A percentile compares a stretch with the other conserved stretches of the same genome.
These are phyloP conservation scores for Arthrobotrys megalospora DNA, from an alignment of 2,329 filamentous ascomycete genomes.

Conservation along the genomic window DNA sequence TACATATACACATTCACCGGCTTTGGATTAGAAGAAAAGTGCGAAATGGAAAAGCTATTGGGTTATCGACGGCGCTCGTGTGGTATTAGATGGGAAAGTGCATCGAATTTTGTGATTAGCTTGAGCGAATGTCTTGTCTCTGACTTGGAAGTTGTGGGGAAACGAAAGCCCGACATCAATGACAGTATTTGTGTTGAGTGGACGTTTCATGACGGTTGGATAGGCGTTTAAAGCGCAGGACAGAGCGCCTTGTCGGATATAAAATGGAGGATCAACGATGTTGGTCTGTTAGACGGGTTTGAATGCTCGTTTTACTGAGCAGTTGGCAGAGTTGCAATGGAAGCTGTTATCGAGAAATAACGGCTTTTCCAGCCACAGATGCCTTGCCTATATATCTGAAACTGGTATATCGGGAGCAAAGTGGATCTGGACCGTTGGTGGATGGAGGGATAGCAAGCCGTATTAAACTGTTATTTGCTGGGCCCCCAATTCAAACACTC, in stretches of 20 bases:
- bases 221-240: background rate
- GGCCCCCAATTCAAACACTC: constrained; percentile 13
- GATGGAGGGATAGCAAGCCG: background rate
- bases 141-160: background rate
- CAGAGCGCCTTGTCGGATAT: constrained; percentile 11
- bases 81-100: background rate
- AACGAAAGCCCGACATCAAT: background rate
- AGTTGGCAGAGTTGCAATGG: background rate
- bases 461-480: constrained; percentile 9
- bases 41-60: constrained; percentile 8
- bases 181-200: constrained; percentile 1
- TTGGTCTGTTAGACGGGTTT: background rate
- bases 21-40: background rate
- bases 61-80: background rate
- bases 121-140: background rate
- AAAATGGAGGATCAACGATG: background rate
- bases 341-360: background rate
- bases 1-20: constrained; percentile 7
- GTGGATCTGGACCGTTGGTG: constrained; percentile 38
- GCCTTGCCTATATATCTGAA: constrained; percentile 26
- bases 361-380: constrained; percentile 14
- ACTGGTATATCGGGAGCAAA: constrained; percentile 19
- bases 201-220: constrained; percentile 14
- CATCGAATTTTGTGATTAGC: background rate
- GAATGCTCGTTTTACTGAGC: background rate